Percentiles rank a stretch among this genome's conserved stretches.
Conservation (phyloP, 441 rosid species). For the Macaranga tanarius region DNA sequence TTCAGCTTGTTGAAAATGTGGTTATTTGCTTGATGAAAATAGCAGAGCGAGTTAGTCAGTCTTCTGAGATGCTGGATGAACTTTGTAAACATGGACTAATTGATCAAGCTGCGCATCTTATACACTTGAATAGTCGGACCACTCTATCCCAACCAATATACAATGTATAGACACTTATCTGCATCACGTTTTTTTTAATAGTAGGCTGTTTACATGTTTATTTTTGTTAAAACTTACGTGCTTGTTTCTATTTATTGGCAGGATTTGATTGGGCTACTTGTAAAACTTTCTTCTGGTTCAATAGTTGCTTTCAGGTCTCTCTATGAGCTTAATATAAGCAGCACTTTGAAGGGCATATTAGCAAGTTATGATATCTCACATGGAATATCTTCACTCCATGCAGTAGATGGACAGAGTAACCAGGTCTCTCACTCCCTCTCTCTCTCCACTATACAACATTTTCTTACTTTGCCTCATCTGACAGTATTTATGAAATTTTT, state of each 20-base stretch:
- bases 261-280: constrained; percentile 91
- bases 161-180: constrained; percentile 53
- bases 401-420: constrained; percentile 61
- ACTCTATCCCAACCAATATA: constrained; percentile 76
- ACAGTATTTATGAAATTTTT: background rate
- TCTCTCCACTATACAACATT: background rate
- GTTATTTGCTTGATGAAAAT: constrained; percentile 83
- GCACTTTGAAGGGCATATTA: constrained; percentile 73
- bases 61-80: constrained; percentile 73
- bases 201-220: background rate
- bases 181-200: constrained; percentile 17
- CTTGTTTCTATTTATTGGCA: constrained; percentile 41
- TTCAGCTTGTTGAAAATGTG: constrained; percentile 91
- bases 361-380: constrained; percentile 67
- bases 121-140: constrained; percentile 71
- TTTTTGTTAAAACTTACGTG: constrained; percentile 14
- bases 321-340: constrained; percentile 78
- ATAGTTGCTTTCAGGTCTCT: constrained; percentile 69
- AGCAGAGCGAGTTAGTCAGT: constrained; percentile 66
- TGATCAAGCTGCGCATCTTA: constrained; percentile 59
- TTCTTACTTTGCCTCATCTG: background rate
- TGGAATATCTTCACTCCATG: constrained; percentile 62
- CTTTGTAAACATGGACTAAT: constrained; percentile 82
- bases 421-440: constrained; percentile 46
- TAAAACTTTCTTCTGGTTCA: constrained; percentile 78